Percentiles rank a stretch among this genome's conserved stretches.
Conservation (phyloP, 148 eudicot species). For the Fagopyrum esculentum region DNA sequence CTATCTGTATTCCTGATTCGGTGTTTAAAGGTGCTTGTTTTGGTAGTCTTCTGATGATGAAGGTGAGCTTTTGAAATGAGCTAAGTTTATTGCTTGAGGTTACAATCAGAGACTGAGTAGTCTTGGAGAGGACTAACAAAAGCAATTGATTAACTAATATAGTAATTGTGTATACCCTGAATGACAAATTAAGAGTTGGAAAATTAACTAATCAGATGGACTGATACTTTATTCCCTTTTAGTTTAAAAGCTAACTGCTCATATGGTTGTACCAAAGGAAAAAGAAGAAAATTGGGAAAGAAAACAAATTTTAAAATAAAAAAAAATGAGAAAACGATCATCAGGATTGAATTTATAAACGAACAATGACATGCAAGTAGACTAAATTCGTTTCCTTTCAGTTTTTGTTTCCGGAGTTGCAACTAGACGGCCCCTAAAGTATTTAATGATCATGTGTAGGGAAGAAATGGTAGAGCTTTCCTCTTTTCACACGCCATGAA, state of each 20-base stretch:
- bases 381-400: too few relatives aligned
- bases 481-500: constrained; percentile 48
- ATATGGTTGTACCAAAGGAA: too few relatives aligned
- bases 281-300: too few relatives aligned
- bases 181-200: background rate
- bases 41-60: background rate
- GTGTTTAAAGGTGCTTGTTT: background rate
- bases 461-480: constrained; percentile 39
- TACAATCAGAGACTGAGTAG: background rate
- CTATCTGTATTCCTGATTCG: background rate
- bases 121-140: background rate
- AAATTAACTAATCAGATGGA: background rate
- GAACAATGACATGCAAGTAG: too few relatives aligned
- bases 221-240: background rate
- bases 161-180: too few relatives aligned
- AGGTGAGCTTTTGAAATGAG: background rate
- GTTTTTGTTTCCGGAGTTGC: too few relatives aligned
- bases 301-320: too few relatives aligned
- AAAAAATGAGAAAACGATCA: too few relatives aligned
- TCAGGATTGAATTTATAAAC: too few relatives aligned
- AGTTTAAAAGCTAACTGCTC: background rate
- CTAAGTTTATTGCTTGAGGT: background rate
- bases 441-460: constrained; percentile 17
- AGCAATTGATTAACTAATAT: background rate
- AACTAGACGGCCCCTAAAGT: background rate